Evolutionary conservation across 163 green algal species (phyloP), one percentile per base, ranked within the genome.

Genomic region (Scenedesmus sp.): DNA sequence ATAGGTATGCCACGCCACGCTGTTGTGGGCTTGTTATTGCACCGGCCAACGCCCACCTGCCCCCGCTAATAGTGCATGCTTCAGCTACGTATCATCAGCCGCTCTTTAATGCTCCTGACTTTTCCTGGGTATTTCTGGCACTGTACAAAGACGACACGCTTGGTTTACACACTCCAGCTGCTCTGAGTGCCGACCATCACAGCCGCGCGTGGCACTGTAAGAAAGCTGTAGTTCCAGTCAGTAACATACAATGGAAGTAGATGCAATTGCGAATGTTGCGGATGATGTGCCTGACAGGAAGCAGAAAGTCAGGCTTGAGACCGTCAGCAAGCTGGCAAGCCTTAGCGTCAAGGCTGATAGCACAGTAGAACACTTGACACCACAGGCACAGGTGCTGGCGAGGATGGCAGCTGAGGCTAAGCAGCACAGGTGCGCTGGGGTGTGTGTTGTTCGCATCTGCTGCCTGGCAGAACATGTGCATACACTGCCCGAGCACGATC

Each of bases 271-370:
- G 20, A 52, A 52, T 52, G 70, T 52, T 23, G 70, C 70, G 23
- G 70, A 79, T 79, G 70, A 79, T 79, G 70, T 79, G 70, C 70
- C 23, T 79, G 70, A 15, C 70, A 79, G 52, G 23, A 79, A 13
- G 70, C 70, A 79, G 70, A 79, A 52, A 79, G 23, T 79, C 23
- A 79, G 34, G 34, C 34, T 79, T 23, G 70, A 79, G 70, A 52
- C 23, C 70, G 70, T 79, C 70, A 79, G 70, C 70, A 79, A 79
- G 70, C 70, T 79, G 23, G 70, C 70, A 52, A 79, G 70, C 23
- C 20, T 79, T 23, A 5, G 23, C 23, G 70, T 79, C 23, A 52
- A 46, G 52, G 70, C 70, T 52, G 70, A 79, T 13, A 79, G 70
- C 70, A 52, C 70, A 52, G 70, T 79, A 52, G 70, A 79, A 7